A percentile compares a stretch with the other conserved stretches of the same genome.
Evolutionary conservation across 2,329 filamentous ascomycete species (phyloP).

Genomic region (Ciborinia camelliae): DNA sequence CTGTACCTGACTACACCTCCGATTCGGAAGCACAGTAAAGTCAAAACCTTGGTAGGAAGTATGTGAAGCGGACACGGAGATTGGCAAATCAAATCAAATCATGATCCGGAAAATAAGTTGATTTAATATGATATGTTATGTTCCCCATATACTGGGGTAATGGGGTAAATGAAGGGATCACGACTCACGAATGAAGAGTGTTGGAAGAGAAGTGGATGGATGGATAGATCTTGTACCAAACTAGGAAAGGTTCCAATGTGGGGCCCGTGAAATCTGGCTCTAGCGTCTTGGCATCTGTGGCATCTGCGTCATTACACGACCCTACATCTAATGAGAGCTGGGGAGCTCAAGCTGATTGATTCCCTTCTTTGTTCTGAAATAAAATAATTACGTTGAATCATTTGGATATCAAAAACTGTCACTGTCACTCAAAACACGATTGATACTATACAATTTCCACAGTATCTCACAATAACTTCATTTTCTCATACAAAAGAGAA

Average conservation of each 20-base stretch:
- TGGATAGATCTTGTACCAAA: neutral
- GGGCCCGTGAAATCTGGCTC: neutral
- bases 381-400: neutral
- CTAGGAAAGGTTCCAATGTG: neutral
- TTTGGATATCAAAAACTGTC: neutral
- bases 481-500: neutral
- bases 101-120: neutral
- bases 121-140: too few relatives aligned
- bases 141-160: too few relatives aligned
- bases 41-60: too few relatives aligned
- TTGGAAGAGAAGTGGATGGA: neutral
- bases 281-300: conserved; percentile 8
- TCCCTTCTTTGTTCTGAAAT: neutral
- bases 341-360: conserved; percentile 3
- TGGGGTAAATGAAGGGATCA: neutral
- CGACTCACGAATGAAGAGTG: neutral
- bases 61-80: too few relatives aligned
- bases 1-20: too few relatives aligned
- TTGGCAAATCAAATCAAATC: neutral
- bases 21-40: too few relatives aligned
- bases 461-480: too few relatives aligned
- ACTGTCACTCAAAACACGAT: neutral
- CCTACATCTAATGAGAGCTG: neutral
- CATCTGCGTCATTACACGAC: conserved; percentile 9
- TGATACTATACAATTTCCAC: neutral